Evolutionary conservation across 2,329 filamentous ascomycete genomes (phyloP).

Genomic region (Xylariaceae sp.): DNA sequence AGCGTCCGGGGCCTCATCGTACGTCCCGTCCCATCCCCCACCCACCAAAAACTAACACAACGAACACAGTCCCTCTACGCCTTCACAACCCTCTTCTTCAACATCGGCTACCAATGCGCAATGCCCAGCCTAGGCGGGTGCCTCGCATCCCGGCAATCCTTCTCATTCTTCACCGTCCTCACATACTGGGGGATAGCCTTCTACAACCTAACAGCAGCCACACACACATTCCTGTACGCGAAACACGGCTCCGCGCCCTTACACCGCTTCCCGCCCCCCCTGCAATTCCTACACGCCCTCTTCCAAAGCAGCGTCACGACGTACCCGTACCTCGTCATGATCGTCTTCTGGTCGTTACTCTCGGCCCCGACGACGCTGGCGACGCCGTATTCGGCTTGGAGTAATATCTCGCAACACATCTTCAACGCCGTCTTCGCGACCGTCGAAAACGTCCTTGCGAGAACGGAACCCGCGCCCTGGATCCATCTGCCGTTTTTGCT

Average conservation of each 20-base stretch:
- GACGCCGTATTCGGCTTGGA: conserved; percentile 51
- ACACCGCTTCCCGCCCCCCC: conserved; percentile 52
- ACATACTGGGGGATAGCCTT: conserved; percentile 80
- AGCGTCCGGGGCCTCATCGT: conserved; percentile 50
- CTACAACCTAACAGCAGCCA: conserved; percentile 64
- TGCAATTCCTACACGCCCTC: conserved; percentile 61
- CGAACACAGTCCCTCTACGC: conserved; percentile 52
- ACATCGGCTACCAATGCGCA: conserved; percentile 60
- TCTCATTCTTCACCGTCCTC: conserved; percentile 78
- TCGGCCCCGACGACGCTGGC: conserved; percentile 61
- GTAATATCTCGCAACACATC: conserved; percentile 67
- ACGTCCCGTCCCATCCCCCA: conserved; percentile 29
- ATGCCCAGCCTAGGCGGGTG: conserved; percentile 42
- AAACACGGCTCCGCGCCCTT: conserved; percentile 49
- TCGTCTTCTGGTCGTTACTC: conserved; percentile 64
- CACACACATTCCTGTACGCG: conserved; percentile 66
- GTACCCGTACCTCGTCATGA: conserved; percentile 63
- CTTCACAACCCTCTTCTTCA: conserved; percentile 63
- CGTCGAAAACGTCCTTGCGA: conserved; percentile 66
- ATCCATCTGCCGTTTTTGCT: conserved; percentile 64
- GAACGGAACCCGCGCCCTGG: conserved; percentile 54
- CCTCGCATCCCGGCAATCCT: conserved; percentile 47
- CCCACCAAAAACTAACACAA: not conserved
- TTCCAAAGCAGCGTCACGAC: conserved; percentile 59
- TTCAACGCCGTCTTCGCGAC: conserved; percentile 69